Evolutionary conservation across 306 rosid genomes (phyloP).

Genomic region (Trifolium pratense): DNA sequence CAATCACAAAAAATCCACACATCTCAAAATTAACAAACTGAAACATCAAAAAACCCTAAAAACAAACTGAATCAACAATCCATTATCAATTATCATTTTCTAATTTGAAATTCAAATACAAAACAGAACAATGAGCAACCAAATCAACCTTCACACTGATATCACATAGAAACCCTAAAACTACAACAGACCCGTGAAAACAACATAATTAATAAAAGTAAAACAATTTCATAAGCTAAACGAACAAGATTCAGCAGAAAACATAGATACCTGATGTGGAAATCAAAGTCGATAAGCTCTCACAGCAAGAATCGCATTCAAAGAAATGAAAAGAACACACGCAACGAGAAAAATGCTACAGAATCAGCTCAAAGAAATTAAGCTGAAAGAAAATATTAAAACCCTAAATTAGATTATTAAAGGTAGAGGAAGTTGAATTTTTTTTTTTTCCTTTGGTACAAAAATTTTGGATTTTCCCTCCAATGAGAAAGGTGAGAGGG

Average conservation of each 20-base stretch:
- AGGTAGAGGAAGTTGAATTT: too few relatives aligned
- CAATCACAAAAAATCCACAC: background rate
- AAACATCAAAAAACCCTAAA: constrained; percentile 9
- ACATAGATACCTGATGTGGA: constrained; percentile 39
- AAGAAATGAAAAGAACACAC: too few relatives aligned
- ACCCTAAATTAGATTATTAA: constrained; percentile 72
- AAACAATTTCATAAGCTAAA: constrained; percentile 26
- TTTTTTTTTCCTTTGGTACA: background rate
- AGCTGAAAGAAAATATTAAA: constrained; percentile 41
- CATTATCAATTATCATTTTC: background rate
- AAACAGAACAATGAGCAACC: constrained; percentile 23
- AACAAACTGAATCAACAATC: constrained; percentile 36
- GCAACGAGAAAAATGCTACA: constrained; percentile 17
- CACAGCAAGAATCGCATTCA: constrained; percentile 20
- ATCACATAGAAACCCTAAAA: constrained; percentile 52
- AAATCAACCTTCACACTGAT: too few relatives aligned
- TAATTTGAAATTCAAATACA: constrained; percentile 22
- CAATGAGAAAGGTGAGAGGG: constrained; percentile 89
- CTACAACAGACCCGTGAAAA: background rate
- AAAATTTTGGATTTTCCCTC: constrained; percentile 74
- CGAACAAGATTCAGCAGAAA: constrained; percentile 29
- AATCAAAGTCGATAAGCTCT: constrained; percentile 28
- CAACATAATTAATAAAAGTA: background rate
- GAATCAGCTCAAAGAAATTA: constrained; percentile 27
- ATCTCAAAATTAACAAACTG: constrained; percentile 12